Percentiles rank a stretch among this genome's conserved stretches.
phyloP scores from a whole-genome alignment of 352 stramenopile genomes.

The Pythium phragmiticola region DNA sequence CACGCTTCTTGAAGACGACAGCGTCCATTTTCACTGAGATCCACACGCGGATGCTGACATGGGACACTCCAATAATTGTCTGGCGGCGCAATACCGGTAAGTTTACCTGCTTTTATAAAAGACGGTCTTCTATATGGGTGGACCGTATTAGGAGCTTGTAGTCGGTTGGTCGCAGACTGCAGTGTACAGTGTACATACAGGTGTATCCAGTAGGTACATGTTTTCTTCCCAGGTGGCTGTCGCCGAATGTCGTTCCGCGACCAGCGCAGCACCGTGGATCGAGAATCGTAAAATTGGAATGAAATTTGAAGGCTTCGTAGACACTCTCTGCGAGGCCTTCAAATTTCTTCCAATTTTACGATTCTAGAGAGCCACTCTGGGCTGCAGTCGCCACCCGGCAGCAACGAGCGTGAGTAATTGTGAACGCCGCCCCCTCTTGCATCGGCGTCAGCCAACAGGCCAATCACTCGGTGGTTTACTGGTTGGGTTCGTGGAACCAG shows the following conservation, averaged over 20 bases:
- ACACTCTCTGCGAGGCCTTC: too few species aligned
- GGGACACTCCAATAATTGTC: too few species aligned
- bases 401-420: conserved; percentile 8
- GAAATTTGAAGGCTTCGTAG: too few species aligned
- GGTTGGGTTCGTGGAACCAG: too few species aligned
- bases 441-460: conserved; percentile 1
- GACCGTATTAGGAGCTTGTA: background rate
- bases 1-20: conserved; percentile 66
- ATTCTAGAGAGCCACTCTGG: background rate
- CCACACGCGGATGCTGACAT: background rate
- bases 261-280: background rate
- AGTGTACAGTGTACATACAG: background rate
- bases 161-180: background rate
- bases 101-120: background rate
- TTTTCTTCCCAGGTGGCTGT: background rate
- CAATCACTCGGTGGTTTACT: background rate
- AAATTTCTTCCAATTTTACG: too few species aligned
- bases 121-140: background rate
- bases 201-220: background rate
- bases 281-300: too few species aligned
- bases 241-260: background rate
- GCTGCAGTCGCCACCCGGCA: background rate
- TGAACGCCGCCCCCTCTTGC: background rate
- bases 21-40: conserved; percentile 24
- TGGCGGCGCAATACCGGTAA: background rate